phyloP scores from a whole-genome alignment of 176 grass and related monocot species.

The Hsuehochloa calcarea region DNA sequence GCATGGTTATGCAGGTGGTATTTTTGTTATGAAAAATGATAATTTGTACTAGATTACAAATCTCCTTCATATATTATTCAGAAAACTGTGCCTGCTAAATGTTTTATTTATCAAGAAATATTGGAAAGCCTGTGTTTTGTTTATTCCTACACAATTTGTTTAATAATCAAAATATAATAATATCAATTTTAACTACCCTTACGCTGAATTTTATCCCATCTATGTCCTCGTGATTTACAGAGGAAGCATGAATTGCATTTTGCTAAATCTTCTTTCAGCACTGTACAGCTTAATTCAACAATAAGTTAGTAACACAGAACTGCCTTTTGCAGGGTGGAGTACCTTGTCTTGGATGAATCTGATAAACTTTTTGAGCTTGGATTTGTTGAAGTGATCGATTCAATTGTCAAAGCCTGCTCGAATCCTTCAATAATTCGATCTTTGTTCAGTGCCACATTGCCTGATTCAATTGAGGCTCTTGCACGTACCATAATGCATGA shows the following conservation, averaged over 20 bases:
- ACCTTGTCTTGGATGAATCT: slow-evolving; percentile 95
- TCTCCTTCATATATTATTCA: neutral
- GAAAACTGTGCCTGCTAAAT: neutral
- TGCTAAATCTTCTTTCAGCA: slow-evolving; percentile 17
- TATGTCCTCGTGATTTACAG: neutral
- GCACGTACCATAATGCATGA: slow-evolving; percentile 94
- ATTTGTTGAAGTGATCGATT: slow-evolving; percentile 88
- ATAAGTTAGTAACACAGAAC: neutral
- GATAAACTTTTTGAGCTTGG: slow-evolving; percentile 97
- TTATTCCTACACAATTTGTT: neutral
- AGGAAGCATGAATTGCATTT: slow-evolving; percentile 1
- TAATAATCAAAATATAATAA: neutral
- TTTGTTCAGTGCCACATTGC: slow-evolving; percentile 92
- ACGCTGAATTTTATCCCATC: neutral
- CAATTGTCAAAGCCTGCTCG: slow-evolving; percentile 75
- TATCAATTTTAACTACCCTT: neutral
- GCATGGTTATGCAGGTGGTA: neutral
- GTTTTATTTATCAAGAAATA: slow-evolving; percentile 10
- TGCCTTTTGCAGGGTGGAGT: slow-evolving; percentile 74
- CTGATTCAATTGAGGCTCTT: slow-evolving; percentile 84
- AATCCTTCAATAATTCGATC: slow-evolving; percentile 79
- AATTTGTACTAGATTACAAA: neutral
- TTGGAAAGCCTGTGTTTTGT: neutral
- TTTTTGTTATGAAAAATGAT: neutral
- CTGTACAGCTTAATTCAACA: neutral